phyloP scores from a whole-genome alignment of 495 filamentous ascomycete genomes.

The Wilcoxina mikolae region DNA sequence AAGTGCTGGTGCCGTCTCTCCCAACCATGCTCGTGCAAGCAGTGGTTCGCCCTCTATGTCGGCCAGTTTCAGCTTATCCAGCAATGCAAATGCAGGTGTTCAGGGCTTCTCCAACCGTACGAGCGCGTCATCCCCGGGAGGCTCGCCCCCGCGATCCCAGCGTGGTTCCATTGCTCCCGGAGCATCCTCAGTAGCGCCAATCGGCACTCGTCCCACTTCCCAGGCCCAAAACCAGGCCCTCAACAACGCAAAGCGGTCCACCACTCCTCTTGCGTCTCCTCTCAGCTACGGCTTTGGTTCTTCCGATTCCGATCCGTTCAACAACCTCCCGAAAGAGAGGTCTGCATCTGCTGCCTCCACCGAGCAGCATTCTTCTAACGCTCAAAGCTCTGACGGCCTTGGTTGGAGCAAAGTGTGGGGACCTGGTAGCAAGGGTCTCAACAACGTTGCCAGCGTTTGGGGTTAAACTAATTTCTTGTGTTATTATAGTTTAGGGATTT shows the following conservation, averaged over 20 bases:
- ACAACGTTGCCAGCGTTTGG: slow-evolving; percentile 28
- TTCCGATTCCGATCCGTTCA: slow-evolving; percentile 35
- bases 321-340: slow-evolving; percentile 38
- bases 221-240: slow-evolving; percentile 50
- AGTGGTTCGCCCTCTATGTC: slow-evolving; percentile 69
- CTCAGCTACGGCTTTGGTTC: slow-evolving; percentile 62
- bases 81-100: slow-evolving; percentile 37
- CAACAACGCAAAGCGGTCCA: slow-evolving; percentile 59
- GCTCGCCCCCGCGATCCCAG: slow-evolving; percentile 58
- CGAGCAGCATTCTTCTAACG: slow-evolving; percentile 33
- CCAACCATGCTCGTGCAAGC: slow-evolving; percentile 63
- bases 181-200: slow-evolving; percentile 66
- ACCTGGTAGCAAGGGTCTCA: slow-evolving; percentile 36
- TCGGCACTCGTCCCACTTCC: slow-evolving; percentile 64
- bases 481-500: slow-evolving; percentile 25
- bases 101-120: slow-evolving; percentile 67
- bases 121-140: slow-evolving; percentile 77
- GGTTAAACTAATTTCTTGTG: slow-evolving; percentile 14
- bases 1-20: slow-evolving; percentile 38
- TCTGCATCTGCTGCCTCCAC: slow-evolving; percentile 49
- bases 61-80: slow-evolving; percentile 50
- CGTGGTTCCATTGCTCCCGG: slow-evolving; percentile 38
- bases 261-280: slow-evolving; percentile 78
- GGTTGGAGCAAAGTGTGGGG: slow-evolving; percentile 37
- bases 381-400: slow-evolving; percentile 26